Evolutionary conservation across 345 rosid genomes (phyloP), one percentile per base, ranked within the genome.

Genomic region (Microcos paniculata): DNA sequence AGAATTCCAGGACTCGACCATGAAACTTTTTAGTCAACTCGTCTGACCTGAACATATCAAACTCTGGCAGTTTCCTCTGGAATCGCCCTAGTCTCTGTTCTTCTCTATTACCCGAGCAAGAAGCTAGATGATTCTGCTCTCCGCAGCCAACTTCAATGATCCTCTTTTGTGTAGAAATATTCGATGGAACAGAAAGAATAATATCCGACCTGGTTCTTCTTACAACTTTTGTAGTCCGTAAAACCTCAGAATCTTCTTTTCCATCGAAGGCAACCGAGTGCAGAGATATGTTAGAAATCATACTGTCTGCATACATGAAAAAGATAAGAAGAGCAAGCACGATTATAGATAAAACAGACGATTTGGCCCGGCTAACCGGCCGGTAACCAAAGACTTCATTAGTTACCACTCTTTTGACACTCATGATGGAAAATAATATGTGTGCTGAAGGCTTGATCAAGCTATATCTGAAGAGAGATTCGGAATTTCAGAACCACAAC

Each of bases 41-140:
- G 15, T 85, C 80, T 31, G 97, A 85, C 82, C 71, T 82, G 79
- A 94, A 83, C 70, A 90, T 82, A 73, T 84, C 87, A 38, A 85
- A 74, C 0, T 84, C 83, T 0, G 67, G 75, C 16, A 87, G 80
- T 79, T 85, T 89, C 0, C 71, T 67, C 8, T 82, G 76, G 73
- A 91, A 86, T 92, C 92, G 83, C 18, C 75, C 78, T 0, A 85
- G 84, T 65, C 90, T 85, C 46, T 84, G 81, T 61, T 80, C 84
- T 76, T 83, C 85, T 33, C 89, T 80, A 38, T 62, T 77, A 82
- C 83, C 83, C 31, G 45, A 62, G 0, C 91, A 90, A 74, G 92
- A 89, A 40, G 80, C 71, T 70, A 86, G 58, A 72, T 90, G 72
- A 28, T 58, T 70, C 46, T 46, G 63, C 48, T 70, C 45, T 8